Conservation (phyloP, 164 flowering plant species). For the Chimonanthus salicifolius region DNA sequence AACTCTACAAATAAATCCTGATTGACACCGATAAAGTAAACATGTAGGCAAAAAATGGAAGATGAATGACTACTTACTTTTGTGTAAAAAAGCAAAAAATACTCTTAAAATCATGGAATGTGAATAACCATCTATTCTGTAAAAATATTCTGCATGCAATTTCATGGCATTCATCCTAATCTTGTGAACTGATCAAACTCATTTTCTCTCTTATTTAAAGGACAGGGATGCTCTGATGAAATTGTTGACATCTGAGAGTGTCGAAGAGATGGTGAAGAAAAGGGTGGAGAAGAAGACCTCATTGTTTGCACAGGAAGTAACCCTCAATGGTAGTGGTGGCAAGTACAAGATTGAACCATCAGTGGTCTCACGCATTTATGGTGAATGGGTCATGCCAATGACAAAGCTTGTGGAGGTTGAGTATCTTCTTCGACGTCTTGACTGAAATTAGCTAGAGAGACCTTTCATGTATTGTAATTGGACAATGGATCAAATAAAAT, state of each 20-base stretch:
- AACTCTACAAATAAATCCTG: background rate
- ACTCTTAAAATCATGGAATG: background rate
- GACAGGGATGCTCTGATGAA: slow-evolving; percentile 69
- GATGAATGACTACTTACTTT: too few species aligned
- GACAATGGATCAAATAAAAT: too few species aligned
- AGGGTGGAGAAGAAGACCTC: slow-evolving; percentile 78
- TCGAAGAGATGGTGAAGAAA: slow-evolving; percentile 63
- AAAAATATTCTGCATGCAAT: background rate
- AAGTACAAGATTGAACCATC: slow-evolving; percentile 61
- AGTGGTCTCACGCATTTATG: slow-evolving; percentile 50
- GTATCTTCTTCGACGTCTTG: slow-evolving; percentile 82
- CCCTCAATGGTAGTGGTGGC: slow-evolving; percentile 11
- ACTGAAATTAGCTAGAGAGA: slow-evolving; percentile 20
- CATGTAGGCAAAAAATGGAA: background rate
- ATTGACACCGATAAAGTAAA: background rate
- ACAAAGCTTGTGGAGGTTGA: slow-evolving; percentile 80
- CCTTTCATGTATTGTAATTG: too few species aligned
- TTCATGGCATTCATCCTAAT: background rate
- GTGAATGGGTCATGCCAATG: slow-evolving; percentile 88
- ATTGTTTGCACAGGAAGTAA: slow-evolving; percentile 72
- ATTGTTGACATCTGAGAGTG: slow-evolving; percentile 51
- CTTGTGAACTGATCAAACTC: background rate
- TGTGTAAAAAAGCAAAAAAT: too few species aligned
- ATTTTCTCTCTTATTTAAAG: slow-evolving; percentile 26
- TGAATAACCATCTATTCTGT: background rate